phyloP scores from a whole-genome alignment of 2,329 filamentous ascomycete genomes.

The Penicillium oxalicum region DNA sequence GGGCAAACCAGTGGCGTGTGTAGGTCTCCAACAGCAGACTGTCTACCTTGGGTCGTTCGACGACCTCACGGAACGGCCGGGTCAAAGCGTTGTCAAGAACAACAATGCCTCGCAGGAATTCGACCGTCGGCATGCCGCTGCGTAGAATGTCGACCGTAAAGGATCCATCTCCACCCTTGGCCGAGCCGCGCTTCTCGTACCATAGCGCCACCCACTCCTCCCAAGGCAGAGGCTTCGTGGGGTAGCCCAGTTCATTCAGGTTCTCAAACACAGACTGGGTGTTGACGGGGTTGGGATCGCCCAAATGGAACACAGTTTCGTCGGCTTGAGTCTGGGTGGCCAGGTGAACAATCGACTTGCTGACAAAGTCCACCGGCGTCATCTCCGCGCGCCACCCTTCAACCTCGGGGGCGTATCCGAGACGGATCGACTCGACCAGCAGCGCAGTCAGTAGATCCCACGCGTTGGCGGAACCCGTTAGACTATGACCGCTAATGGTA shows the following conservation, averaged over 20 bases:
- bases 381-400: constrained; percentile 74
- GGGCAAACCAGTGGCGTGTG: constrained; percentile 70
- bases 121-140: constrained; percentile 71
- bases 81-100: constrained; percentile 68
- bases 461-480: constrained; percentile 67
- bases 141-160: constrained; percentile 76
- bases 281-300: constrained; percentile 65
- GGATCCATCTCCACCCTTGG: constrained; percentile 61
- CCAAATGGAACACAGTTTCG: constrained; percentile 66
- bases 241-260: constrained; percentile 62
- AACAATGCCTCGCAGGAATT: constrained; percentile 64
- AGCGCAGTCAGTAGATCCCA: constrained; percentile 73
- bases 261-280: constrained; percentile 60
- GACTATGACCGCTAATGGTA: constrained; percentile 72
- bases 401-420: constrained; percentile 65
- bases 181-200: constrained; percentile 61
- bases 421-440: constrained; percentile 68
- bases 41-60: constrained; percentile 65
- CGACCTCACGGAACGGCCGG: constrained; percentile 50
- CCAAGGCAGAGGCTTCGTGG: constrained; percentile 60
- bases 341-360: constrained; percentile 65
- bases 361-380: constrained; percentile 78
- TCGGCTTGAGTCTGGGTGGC: constrained; percentile 57
- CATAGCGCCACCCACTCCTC: constrained; percentile 70
- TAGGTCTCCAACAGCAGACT: constrained; percentile 67